Conservation (phyloP, 2,329 filamentous ascomycete species). For the Tolypocladium tundrense region DNA sequence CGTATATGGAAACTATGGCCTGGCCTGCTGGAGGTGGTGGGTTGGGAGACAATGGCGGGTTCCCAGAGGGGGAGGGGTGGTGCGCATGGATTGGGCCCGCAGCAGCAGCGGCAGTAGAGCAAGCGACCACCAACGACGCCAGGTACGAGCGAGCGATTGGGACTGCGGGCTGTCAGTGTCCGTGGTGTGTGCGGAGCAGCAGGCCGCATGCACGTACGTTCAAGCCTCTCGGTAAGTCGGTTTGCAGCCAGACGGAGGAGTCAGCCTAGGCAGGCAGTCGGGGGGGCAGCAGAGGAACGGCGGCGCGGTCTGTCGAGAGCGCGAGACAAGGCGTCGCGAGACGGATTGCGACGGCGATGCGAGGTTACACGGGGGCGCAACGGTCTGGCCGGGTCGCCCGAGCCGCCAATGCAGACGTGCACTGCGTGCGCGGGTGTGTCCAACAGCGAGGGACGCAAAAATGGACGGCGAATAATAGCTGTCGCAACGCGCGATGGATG, state of each 20-base stretch:
- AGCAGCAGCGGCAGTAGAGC: slow-evolving; percentile 2
- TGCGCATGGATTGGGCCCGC: background rate
- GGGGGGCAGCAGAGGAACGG: background rate
- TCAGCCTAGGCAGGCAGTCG: slow-evolving; percentile 6
- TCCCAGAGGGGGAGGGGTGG: slow-evolving; percentile 1
- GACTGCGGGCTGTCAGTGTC: background rate
- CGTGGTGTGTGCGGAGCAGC: slow-evolving; percentile 1
- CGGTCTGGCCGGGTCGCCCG: slow-evolving; percentile 2
- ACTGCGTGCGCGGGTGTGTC: background rate
- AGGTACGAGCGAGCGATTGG: background rate
- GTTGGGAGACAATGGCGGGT: slow-evolving; percentile 8
- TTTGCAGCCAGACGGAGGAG: background rate
- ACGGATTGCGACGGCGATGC: slow-evolving; percentile 5
- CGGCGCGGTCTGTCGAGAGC: slow-evolving; percentile 2
- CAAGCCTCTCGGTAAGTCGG: slow-evolving; percentile 5
- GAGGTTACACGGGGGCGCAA: slow-evolving; percentile 9
- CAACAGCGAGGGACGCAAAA: background rate
- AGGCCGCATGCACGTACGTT: slow-evolving; percentile 7
- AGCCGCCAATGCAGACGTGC: background rate
- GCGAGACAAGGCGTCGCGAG: slow-evolving; percentile 3
- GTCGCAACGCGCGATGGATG: background rate
- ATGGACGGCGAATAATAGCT: background rate
- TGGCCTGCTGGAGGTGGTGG: slow-evolving; percentile 1
- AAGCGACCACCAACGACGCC: background rate
- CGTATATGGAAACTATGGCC: background rate